Evolutionary conservation across 192 early-diverging fungal species (phyloP), one percentile per base, ranked within the genome.

Genomic region (Endogone sp.): DNA sequence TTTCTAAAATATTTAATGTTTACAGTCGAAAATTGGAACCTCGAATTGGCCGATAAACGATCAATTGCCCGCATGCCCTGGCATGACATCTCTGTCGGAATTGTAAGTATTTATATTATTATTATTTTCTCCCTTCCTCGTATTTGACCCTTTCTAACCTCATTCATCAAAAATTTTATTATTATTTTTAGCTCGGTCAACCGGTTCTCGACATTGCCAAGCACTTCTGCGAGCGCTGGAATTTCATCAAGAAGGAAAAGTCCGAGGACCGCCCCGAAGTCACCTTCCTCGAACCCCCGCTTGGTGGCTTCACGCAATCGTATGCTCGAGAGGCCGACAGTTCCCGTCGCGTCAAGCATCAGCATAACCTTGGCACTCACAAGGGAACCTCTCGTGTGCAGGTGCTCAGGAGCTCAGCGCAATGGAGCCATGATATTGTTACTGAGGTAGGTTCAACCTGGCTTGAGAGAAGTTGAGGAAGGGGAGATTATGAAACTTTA

Each of bases 171-270:
- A 65, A 28, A 26, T 64, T 29, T 1, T 32, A 32, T 49, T 56
- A 64, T 54, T 23, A 29, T 23, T 29, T 71, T 67, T 21, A 87
- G 76, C 80, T 91, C 4, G 93, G 93, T 56, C 84, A 79, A 69
- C 89, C 93, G 3, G 92, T 91, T 26, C 83, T 88, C 16, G 93
- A 95, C 67, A 83, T 94, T 32, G 89, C 90, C 4, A 83, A 91
- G 56, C 93, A 95, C 74, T 94, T 94, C 71, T 89, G 89, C 60
- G 85, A 93, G 80, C 83, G 93, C 3, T 95, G 93, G 93, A 95
- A 95, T 71, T 94, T 93, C 75, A 79, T 93, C 69, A 94, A 94
- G 72, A 81, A 85, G 68, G 78, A 85, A 63, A 91, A 90, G 66
- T 84, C 80, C n/a, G 75, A 78, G 79, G 79, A 79, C 32, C 81